Percentiles rank a stretch among this genome's conserved stretches.
Evolutionary conservation across 1,284 basidiomycete species (phyloP).

Genomic region (Trichosporon inkin): DNA sequence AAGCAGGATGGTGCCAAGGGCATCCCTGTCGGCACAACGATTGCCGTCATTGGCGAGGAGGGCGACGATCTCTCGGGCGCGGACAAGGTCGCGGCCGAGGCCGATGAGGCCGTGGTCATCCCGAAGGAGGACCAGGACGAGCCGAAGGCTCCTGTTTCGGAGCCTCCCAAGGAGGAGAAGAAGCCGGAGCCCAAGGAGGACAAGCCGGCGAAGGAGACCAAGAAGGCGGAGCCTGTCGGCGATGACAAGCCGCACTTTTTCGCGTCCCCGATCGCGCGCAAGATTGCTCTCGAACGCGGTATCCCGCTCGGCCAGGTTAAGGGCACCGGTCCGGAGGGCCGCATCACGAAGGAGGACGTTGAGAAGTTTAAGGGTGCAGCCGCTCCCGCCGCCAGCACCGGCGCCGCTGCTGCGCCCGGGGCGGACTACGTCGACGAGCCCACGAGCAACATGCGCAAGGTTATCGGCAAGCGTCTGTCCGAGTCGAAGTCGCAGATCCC

Average conservation of each 20-base stretch:
- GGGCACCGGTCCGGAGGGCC: conserved; percentile 88
- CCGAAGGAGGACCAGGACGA: conserved; percentile 47
- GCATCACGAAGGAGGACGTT: conserved; percentile 90
- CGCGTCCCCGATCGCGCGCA: conserved; percentile 91
- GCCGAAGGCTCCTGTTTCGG: conserved; percentile 19
- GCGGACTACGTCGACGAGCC: conserved; percentile 85
- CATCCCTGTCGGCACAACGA: conserved; percentile 76
- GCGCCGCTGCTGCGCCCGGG: conserved; percentile 46
- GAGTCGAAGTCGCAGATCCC: conserved; percentile 91
- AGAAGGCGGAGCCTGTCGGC: conserved; percentile 17
- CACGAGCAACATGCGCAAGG: conserved; percentile 90
- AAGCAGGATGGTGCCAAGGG: conserved; percentile 74
- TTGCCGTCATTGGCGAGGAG: conserved; percentile 87
- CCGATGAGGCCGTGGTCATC: conserved; percentile 15
- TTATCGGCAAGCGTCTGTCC: conserved; percentile 82
- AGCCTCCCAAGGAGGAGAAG: conserved; percentile 19
- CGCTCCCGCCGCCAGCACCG: conserved; percentile 49
- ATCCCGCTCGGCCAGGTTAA: conserved; percentile 88
- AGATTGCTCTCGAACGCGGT: conserved; percentile 91
- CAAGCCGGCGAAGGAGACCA: conserved; percentile 21
- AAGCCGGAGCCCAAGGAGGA: conserved; percentile 44
- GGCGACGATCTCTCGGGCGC: conserved; percentile 87
- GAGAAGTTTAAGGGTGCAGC: conserved; percentile 71
- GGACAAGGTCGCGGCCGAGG: conserved; percentile 66
- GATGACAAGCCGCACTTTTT: conserved; percentile 67